phyloP scores from a whole-genome alignment of 345 rosid species.

The Odontarrhena argentea region DNA sequence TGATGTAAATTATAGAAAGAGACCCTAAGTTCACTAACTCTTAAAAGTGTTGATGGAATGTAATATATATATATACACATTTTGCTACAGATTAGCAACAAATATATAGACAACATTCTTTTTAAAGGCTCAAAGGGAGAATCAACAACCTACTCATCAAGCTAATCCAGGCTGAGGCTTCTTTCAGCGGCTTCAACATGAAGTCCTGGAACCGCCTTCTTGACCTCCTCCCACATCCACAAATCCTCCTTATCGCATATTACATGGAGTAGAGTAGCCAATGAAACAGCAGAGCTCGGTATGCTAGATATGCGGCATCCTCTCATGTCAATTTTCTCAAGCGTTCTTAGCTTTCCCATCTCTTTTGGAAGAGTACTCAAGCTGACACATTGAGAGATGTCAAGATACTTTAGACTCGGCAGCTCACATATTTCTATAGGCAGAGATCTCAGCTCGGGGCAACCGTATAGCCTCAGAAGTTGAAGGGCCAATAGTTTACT shows the following conservation, averaged over 20 bases:
- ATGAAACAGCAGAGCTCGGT: constrained; percentile 52
- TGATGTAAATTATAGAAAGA: no score
- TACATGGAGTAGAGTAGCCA: constrained; percentile 58
- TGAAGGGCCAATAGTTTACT: constrained; percentile 54
- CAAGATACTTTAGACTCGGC: constrained; percentile 57
- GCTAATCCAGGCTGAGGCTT: constrained; percentile 65
- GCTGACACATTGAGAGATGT: constrained; percentile 74
- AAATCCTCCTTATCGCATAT: constrained; percentile 65
- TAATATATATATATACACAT: no score
- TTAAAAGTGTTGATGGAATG: no score
- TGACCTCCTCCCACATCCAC: constrained; percentile 53
- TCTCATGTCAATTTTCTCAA: constrained; percentile 96
- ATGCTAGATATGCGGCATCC: constrained; percentile 56
- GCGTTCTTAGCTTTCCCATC: constrained; percentile 52
- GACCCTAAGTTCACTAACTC: no score
- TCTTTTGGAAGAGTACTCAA: constrained; percentile 59
- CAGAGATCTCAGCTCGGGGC: constrained; percentile 60
- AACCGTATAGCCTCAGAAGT: constrained; percentile 70
- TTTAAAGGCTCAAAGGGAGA: not conserved
- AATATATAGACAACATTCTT: constrained; percentile 9
- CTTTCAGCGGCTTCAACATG: constrained; percentile 70
- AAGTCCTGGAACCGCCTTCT: constrained; percentile 47
- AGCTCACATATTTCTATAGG: constrained; percentile 65
- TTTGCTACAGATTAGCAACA: no score
- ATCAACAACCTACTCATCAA: constrained; percentile 48